phyloP scores from a whole-genome alignment of 208 protist genomes.

The Angomonas deanei region DNA sequence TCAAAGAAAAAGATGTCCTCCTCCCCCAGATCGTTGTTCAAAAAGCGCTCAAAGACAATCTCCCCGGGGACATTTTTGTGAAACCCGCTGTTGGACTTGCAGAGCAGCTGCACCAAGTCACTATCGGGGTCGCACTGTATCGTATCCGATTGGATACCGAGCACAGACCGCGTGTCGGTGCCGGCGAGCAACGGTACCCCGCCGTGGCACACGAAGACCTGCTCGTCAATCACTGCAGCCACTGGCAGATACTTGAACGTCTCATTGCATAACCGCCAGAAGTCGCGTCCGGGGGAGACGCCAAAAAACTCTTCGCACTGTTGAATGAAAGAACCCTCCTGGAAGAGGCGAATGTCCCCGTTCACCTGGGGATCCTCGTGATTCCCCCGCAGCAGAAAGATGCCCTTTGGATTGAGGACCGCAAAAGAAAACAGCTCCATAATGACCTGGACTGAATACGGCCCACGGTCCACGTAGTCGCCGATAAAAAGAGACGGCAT shows the following conservation, averaged over 20 bases:
- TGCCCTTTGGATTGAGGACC: constrained; percentile 41
- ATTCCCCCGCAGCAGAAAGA: constrained; percentile 86
- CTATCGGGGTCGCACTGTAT: not conserved
- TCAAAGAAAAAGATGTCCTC: constrained; percentile 18
- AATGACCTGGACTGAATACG: constrained; percentile 69
- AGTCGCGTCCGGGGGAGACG: constrained; percentile 24
- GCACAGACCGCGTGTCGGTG: not conserved
- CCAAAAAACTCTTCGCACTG: constrained; percentile 76
- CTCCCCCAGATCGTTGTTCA: constrained; percentile 7
- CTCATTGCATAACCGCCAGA: constrained; percentile 70
- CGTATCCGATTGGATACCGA: not conserved
- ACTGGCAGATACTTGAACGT: constrained; percentile 73
- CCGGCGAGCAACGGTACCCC: constrained; percentile 67
- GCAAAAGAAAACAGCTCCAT: constrained; percentile 68
- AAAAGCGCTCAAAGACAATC: constrained; percentile 18
- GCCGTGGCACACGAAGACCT: constrained; percentile 81
- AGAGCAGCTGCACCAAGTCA: not conserved
- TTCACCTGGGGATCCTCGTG: constrained; percentile 82
- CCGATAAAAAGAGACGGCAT: constrained; percentile 93
- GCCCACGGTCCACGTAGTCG: constrained; percentile 95
- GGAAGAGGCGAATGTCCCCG: constrained; percentile 43
- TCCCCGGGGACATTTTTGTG: constrained; percentile 18
- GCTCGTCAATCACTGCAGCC: constrained; percentile 77
- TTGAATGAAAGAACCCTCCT: constrained; percentile 39
- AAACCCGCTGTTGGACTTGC: not conserved